Evolutionary conservation across 148 eudicot species (phyloP), one percentile per base, ranked within the genome.

Genomic region (Rhododendron vialii): DNA sequence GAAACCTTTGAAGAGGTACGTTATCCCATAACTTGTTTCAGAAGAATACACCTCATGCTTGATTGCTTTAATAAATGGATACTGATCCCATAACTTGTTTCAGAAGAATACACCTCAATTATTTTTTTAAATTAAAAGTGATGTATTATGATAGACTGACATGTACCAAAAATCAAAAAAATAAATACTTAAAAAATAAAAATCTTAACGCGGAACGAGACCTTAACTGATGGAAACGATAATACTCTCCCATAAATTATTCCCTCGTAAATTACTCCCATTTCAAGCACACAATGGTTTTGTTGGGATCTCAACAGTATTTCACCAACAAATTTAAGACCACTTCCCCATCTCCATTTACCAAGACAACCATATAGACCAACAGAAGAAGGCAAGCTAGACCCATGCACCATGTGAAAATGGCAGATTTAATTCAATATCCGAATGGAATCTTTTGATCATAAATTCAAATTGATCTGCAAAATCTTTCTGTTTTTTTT

Each of bases 251-350:
- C 86, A 57, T 74, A 81, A 38, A 51, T 22, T 78, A 6, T 20
- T 85, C 22, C 61, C 47, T 48, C 26, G 30, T 13, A 47, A 65
- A 51, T 22, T 78, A 6, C 14, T 85, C 24, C 61, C 47, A 22
- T 28, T 71, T 81, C 35, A 65, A 53, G 84, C 61, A 81, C 73
- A 65, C 15, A 28, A 55, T 26, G 41, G 45, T 55, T 73, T 74
- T 51, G 81, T 71, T 81, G 81, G 63, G 77, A 82, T 28, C 85
- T 75, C 85, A 82, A 57, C 88, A 41, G 45, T 75, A 75, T 50
- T 82, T 86, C 82, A 86, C 88, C 85, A 38, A 87, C 14, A 77
- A 83, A 20, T 50, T 75, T 20, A 50, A 53, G 81, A 9, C 67
- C 18, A 2, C 5, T 33, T 76, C 9, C 50, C 71, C n/a, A 35